Evolutionary conservation across 495 filamentous ascomycete genomes (phyloP).

Genomic region (Daldinia vernicosa): DNA sequence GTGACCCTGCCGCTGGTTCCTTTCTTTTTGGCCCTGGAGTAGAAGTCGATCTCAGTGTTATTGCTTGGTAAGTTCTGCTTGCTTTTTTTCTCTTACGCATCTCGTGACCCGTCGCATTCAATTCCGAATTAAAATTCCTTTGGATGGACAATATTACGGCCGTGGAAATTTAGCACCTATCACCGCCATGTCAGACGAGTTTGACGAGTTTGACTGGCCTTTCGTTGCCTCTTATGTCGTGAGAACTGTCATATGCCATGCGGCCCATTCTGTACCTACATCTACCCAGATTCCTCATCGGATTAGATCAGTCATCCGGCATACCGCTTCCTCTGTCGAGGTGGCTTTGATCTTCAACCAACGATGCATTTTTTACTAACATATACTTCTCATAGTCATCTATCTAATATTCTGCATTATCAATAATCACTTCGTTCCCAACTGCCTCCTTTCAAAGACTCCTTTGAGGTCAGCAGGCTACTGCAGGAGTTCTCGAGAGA

Average conservation of each 20-base stretch:
- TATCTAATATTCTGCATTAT: slow-evolving; percentile 45
- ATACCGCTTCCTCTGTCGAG: slow-evolving; percentile 7
- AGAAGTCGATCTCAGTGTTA: slow-evolving; percentile 39
- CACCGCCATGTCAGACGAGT: slow-evolving; percentile 17
- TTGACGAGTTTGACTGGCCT: slow-evolving; percentile 1
- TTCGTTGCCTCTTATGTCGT: slow-evolving; percentile 1
- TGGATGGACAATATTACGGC: slow-evolving; percentile 20
- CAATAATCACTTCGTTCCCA: slow-evolving; percentile 46
- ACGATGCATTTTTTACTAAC: slow-evolving; percentile 45
- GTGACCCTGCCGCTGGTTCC: slow-evolving; percentile 37
- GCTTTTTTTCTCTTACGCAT: slow-evolving; percentile 1
- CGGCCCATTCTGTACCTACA: slow-evolving; percentile 4
- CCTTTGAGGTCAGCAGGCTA: slow-evolving; percentile 92
- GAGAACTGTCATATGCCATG: slow-evolving; percentile 9
- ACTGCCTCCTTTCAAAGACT: slow-evolving; percentile 60
- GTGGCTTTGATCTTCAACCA: slow-evolving; percentile 12
- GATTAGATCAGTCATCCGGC: slow-evolving; percentile 4
- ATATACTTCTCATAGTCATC: slow-evolving; percentile 40
- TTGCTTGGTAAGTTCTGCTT: slow-evolving; percentile 33
- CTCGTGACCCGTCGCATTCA: slow-evolving; percentile 15
- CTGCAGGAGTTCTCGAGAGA: slow-evolving; percentile 78
- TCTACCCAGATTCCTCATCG: not conserved
- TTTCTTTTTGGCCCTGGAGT: slow-evolving; percentile 46
- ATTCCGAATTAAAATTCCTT: slow-evolving; percentile 12
- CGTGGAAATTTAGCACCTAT: slow-evolving; percentile 19